Percentiles rank a stretch among this genome's conserved stretches.
Conservation (phyloP, 805 yeast species). For the Kuraishia floccosa region DNA sequence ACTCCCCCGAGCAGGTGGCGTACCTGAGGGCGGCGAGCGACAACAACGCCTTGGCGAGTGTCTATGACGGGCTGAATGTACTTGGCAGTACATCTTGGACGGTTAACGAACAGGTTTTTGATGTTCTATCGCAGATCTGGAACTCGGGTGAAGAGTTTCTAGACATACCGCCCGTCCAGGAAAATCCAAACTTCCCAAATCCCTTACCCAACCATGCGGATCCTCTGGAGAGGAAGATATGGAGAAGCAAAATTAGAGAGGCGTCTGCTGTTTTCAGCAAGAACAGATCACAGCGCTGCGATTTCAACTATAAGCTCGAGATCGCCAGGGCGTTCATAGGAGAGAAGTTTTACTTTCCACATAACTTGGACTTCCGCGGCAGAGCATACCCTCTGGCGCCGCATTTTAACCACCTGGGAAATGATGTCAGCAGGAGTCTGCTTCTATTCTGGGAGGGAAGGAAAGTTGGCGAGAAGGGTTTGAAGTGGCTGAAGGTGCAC, state of each 20-base stretch:
- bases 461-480: slow-evolving; percentile 50
- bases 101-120: slow-evolving; percentile 60
- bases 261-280: slow-evolving; percentile 50
- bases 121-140: slow-evolving; percentile 72
- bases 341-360: slow-evolving; percentile 70
- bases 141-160: slow-evolving; percentile 68
- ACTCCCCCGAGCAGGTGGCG: slow-evolving; percentile 82
- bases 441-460: slow-evolving; percentile 72
- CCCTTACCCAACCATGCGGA: slow-evolving; percentile 49
- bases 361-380: slow-evolving; percentile 74
- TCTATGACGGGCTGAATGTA: slow-evolving; percentile 75
- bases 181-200: slow-evolving; percentile 35
- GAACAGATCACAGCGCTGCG: slow-evolving; percentile 83
- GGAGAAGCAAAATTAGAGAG: slow-evolving; percentile 51
- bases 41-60: slow-evolving; percentile 47
- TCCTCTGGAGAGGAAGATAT: slow-evolving; percentile 57
- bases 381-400: slow-evolving; percentile 78
- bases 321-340: slow-evolving; percentile 90
- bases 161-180: slow-evolving; percentile 52
- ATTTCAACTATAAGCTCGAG: slow-evolving; percentile 84
- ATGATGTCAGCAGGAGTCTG: slow-evolving; percentile 65
- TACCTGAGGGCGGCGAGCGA: slow-evolving; percentile 80
- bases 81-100: slow-evolving; percentile 91
- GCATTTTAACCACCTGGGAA: slow-evolving; percentile 72
- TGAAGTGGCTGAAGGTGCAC: slow-evolving; percentile 69